Conservation (phyloP, 768 basidiomycete genomes). For the Boletellus emodensis region DNA sequence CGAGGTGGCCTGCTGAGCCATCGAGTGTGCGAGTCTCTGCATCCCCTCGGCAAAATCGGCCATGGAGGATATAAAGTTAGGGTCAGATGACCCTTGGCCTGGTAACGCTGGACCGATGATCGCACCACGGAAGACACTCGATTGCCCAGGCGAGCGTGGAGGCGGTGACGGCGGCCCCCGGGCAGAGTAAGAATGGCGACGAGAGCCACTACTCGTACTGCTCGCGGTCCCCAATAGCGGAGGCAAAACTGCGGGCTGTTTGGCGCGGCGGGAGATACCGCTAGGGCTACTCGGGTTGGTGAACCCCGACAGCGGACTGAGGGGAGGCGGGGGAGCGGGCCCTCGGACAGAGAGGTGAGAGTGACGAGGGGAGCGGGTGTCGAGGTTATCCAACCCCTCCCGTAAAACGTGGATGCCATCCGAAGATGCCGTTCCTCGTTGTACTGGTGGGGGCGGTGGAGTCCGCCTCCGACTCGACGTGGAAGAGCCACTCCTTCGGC, state of each 20-base stretch:
- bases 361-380: neutral
- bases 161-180: too few species aligned
- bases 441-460: neutral
- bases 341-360: neutral
- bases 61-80: neutral
- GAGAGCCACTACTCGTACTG: too few species aligned
- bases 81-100: neutral
- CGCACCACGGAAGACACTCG: too few species aligned
- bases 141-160: too few species aligned
- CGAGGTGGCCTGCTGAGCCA: neutral
- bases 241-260: too few species aligned
- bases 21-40: neutral
- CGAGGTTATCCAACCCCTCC: neutral
- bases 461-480: neutral
- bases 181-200: too few species aligned
- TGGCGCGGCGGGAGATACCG: neutral
- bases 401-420: neutral
- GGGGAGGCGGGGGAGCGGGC: constrained; percentile 4
- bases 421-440: neutral
- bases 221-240: too few species aligned
- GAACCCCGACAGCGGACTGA: too few species aligned
- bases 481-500: neutral
- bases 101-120: neutral
- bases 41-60: neutral
- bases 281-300: neutral